Evolutionary conservation across 2,329 filamentous ascomycete species (phyloP).

Genomic region (Colletotrichum musicola): DNA sequence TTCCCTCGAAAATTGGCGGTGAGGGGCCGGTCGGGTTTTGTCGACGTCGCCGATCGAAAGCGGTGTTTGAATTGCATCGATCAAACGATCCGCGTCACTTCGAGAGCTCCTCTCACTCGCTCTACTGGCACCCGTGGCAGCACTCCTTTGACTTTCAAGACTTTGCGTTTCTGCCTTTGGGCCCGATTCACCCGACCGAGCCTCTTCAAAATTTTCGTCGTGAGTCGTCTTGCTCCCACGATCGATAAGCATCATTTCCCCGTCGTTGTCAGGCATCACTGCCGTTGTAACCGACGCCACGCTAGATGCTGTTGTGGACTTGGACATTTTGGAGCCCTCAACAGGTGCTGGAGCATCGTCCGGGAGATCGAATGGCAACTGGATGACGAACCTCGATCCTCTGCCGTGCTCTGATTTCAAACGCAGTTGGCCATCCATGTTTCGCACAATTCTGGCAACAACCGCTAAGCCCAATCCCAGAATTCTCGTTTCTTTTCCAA

Average conservation of each 20-base stretch:
- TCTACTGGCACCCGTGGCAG: conserved; percentile 55
- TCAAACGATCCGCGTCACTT: conserved; percentile 77
- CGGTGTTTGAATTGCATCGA: conserved; percentile 77
- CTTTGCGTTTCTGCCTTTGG: conserved; percentile 45
- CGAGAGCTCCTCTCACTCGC: conserved; percentile 61
- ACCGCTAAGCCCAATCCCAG: conserved; percentile 88
- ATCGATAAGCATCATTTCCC: conserved; percentile 74
- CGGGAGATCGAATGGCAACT: conserved; percentile 79
- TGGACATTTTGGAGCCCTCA: conserved; percentile 30
- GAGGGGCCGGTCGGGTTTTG: conserved; percentile 25
- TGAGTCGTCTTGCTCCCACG: conserved; percentile 48
- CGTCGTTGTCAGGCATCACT: conserved; percentile 49
- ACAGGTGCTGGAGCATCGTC: conserved; percentile 50
- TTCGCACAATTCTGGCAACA: conserved; percentile 87
- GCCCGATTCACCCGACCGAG: not conserved
- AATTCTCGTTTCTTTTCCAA: conserved; percentile 54
- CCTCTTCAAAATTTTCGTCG: not conserved
- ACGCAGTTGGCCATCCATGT: conserved; percentile 89
- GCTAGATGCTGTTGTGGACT: conserved; percentile 43
- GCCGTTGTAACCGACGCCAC: conserved; percentile 48
- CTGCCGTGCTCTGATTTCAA: conserved; percentile 86
- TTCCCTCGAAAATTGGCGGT: conserved; percentile 42
- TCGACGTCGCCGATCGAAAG: conserved; percentile 49
- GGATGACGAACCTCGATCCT: conserved; percentile 85
- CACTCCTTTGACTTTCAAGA: conserved; percentile 48